These are phyloP conservation scores for Acer yangbiense DNA, from an alignment of 345 rosid species.

Conservation along the genomic window DNA sequence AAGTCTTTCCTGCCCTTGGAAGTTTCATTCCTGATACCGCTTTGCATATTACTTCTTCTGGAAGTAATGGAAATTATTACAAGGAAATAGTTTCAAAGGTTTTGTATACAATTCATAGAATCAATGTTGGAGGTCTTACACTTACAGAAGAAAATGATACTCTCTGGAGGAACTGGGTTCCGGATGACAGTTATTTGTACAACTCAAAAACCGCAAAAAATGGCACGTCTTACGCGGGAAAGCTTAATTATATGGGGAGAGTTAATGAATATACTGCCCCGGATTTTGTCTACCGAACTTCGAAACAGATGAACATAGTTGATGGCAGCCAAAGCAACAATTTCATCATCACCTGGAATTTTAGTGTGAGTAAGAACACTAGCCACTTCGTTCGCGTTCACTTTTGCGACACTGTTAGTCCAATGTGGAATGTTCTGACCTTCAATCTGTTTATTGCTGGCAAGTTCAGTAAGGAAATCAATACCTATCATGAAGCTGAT, in stretches of 20 bases:
- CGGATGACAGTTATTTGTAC: conserved; percentile 34
- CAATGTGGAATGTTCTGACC: not conserved
- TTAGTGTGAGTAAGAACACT: conserved; percentile 38
- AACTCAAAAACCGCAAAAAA: conserved; percentile 23
- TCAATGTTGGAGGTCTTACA: conserved; percentile 47
- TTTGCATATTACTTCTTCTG: conserved; percentile 2
- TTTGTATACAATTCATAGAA: conserved; percentile 36
- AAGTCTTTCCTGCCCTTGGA: conserved; percentile 45
- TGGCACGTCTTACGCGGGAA: rapidly evolving
- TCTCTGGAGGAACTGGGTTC: conserved; percentile 46
- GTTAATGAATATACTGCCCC: conserved; percentile 41
- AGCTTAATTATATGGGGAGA: conserved; percentile 6
- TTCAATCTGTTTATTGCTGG: conserved; percentile 48
- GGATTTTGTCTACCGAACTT: conserved; percentile 41
- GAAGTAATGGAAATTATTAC: not conserved
- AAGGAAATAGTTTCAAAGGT: conserved; percentile 22
- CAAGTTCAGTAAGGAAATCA: conserved; percentile 18
- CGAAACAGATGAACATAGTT: conserved; percentile 28
- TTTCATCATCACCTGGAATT: conserved; percentile 50
- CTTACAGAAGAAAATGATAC: conserved; percentile 36
- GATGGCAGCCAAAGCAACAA: too few species aligned
- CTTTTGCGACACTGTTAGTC: conserved; percentile 49
- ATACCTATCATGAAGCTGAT: not conserved
- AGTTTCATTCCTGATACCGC: conserved; percentile 25
- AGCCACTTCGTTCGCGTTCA: conserved; percentile 52